Evolutionary conservation across 2,329 filamentous ascomycete species (phyloP).

Genomic region (Paraphoma sp.): DNA sequence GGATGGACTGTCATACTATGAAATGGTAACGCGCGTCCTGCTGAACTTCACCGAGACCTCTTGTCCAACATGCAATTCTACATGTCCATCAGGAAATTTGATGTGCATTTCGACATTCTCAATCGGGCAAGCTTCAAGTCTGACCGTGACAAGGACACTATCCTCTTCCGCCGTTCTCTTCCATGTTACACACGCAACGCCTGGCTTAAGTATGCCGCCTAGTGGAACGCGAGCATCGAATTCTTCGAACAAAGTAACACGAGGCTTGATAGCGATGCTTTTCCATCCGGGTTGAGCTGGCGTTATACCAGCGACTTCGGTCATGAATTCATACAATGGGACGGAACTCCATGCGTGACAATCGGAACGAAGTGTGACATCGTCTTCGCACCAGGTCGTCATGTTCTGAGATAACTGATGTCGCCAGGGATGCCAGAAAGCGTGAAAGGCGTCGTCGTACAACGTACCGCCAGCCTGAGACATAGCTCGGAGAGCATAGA

Average conservation of each 20-base stretch:
- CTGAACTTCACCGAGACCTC: not conserved
- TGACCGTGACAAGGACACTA: not conserved
- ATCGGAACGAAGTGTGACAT: conserved; percentile 52
- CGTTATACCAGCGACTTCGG: conserved; percentile 44
- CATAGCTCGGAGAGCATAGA: conserved; percentile 51
- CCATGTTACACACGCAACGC: not conserved
- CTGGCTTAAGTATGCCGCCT: not conserved
- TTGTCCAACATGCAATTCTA: not conserved
- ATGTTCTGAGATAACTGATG: conserved; percentile 45
- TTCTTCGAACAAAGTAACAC: conserved; percentile 24
- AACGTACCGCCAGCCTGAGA: conserved; percentile 37
- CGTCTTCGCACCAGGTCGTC: conserved; percentile 53
- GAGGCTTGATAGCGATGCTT: conserved; percentile 35
- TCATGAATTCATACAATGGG: conserved; percentile 52
- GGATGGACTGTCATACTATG: too few relatives aligned
- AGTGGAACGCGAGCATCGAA: conserved; percentile 34
- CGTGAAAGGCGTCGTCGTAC: conserved; percentile 33
- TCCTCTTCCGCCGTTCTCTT: not conserved
- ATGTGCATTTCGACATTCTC: not conserved
- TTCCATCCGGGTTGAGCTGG: conserved; percentile 16
- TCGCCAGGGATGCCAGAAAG: conserved; percentile 50
- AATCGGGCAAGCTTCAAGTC: not conserved
- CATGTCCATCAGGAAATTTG: not conserved
- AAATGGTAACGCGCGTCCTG: not conserved
- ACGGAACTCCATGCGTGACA: conserved; percentile 55